Evolutionary conservation across 768 basidiomycete genomes (phyloP).

Genomic region (Coprinellus aureogranulatus): DNA sequence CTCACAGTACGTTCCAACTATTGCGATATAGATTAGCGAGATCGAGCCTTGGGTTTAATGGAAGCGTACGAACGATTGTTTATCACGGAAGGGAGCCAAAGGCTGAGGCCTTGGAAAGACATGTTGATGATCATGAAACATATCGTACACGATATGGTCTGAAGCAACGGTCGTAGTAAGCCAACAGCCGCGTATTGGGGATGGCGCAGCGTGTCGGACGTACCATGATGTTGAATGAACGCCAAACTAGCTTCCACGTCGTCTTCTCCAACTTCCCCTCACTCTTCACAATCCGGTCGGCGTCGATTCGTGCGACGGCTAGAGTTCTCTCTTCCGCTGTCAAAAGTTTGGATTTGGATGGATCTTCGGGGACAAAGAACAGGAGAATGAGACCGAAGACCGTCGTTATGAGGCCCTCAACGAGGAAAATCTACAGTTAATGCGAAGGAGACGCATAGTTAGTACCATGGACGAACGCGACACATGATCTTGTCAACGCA

Average conservation of each 20-base stretch:
- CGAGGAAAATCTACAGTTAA: slow-evolving; percentile 25
- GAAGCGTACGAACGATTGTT: slow-evolving; percentile 34
- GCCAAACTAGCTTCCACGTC: slow-evolving; percentile 4
- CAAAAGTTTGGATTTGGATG: slow-evolving; percentile 24
- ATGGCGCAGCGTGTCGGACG: neutral
- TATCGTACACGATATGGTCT: slow-evolving; percentile 31
- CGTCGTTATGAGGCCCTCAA: slow-evolving; percentile 31
- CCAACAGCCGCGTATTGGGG: neutral
- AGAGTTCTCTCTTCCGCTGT: slow-evolving; percentile 25
- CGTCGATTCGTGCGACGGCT: slow-evolving; percentile 28
- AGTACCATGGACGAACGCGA: too few species aligned
- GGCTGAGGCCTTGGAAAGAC: slow-evolving; percentile 41
- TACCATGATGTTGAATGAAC: slow-evolving; percentile 19
- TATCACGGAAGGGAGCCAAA: slow-evolving; percentile 48
- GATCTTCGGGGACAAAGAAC: slow-evolving; percentile 27
- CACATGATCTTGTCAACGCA: too few species aligned
- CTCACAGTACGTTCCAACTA: slow-evolving; percentile 40
- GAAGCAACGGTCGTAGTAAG: neutral
- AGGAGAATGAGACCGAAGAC: slow-evolving; percentile 23
- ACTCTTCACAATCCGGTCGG: slow-evolving; percentile 26
- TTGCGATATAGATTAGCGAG: neutral
- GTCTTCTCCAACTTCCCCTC: slow-evolving; percentile 14
- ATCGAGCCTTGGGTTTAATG: too few species aligned
- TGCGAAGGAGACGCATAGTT: too few species aligned
- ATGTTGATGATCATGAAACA: slow-evolving; percentile 37